A percentile compares a stretch with the other conserved stretches of the same genome.
phyloP scores from a whole-genome alignment of 805 yeast genomes.

The Wickerhamomyces ciferrii region DNA sequence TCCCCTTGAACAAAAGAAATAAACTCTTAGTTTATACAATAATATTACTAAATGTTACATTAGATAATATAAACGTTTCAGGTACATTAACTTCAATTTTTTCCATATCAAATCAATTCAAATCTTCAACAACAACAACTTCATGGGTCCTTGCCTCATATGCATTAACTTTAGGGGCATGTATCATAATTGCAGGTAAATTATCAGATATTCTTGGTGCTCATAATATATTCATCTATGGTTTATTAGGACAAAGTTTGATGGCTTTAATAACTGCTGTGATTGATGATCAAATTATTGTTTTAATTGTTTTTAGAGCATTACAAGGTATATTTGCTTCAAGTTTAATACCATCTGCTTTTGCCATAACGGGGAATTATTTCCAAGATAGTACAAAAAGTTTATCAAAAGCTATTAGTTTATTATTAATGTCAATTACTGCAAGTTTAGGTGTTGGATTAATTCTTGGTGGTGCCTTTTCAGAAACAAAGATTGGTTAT shows the following conservation, averaged over 20 bases:
- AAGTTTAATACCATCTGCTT: constrained; percentile 30
- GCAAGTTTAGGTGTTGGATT: constrained; percentile 33
- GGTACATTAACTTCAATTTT: constrained; percentile 18
- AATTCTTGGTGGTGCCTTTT: constrained; percentile 40
- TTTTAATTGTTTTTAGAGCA: constrained; percentile 36
- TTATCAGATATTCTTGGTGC: constrained; percentile 37
- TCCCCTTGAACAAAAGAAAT: too few species aligned
- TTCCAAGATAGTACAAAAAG: constrained; percentile 43
- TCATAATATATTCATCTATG: constrained; percentile 23
- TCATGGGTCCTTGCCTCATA: constrained; percentile 40
- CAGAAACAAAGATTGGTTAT: constrained; percentile 31
- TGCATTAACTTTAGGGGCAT: constrained; percentile 38
- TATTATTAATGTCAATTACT: constrained; percentile 22
- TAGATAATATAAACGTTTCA: constrained; percentile 23
- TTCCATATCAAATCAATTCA: constrained; percentile 30
- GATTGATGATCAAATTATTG: constrained; percentile 27
- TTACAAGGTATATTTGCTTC: constrained; percentile 41
- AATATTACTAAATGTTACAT: background rate
- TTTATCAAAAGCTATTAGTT: constrained; percentile 26
- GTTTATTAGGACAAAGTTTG: constrained; percentile 19
- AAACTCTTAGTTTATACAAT: too few species aligned
- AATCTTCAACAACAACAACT: constrained; percentile 28
- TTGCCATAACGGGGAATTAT: constrained; percentile 31
- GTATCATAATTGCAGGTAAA: constrained; percentile 37
- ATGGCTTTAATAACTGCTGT: constrained; percentile 30